Evolutionary conservation across 768 basidiomycete genomes (phyloP).

Genomic region (Lyophyllum shimeji): DNA sequence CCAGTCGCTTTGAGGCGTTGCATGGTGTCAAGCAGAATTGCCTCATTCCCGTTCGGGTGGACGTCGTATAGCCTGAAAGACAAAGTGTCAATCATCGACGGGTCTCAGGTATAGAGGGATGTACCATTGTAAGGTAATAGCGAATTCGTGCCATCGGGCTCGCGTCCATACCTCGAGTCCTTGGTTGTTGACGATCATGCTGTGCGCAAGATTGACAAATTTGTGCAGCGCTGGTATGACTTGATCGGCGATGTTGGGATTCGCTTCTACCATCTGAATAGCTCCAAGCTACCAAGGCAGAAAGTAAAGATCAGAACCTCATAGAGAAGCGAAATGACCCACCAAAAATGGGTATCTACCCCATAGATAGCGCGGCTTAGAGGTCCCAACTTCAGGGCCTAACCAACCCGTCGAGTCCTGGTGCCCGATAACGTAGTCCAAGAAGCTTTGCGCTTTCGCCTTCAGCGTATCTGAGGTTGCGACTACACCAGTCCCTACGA

Average conservation of each 20-base stretch:
- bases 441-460: conserved; percentile 17
- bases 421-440: conserved; percentile 46
- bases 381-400: conserved; percentile 49
- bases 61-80: conserved; percentile 55
- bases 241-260: conserved; percentile 35
- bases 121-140: conserved; percentile 51
- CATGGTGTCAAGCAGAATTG: conserved; percentile 51
- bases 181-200: conserved; percentile 47
- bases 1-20: conserved; percentile 45
- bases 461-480: neutral
- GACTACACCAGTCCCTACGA: conserved; percentile 4
- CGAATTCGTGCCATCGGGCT: conserved; percentile 56
- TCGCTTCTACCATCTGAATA: conserved; percentile 49
- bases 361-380: conserved; percentile 51
- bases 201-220: conserved; percentile 48
- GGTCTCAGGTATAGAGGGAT: neutral
- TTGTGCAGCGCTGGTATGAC: conserved; percentile 48
- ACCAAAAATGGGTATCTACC: conserved; percentile 32
- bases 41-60: conserved; percentile 45
- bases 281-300: conserved; percentile 35
- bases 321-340: neutral
- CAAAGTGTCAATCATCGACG: too few species aligned
- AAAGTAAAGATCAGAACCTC: neutral
- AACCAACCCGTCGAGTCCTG: conserved; percentile 53
- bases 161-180: conserved; percentile 49